phyloP scores from a whole-genome alignment of 2,329 filamentous ascomycete species.

The Aspergillus luchuensis region DNA sequence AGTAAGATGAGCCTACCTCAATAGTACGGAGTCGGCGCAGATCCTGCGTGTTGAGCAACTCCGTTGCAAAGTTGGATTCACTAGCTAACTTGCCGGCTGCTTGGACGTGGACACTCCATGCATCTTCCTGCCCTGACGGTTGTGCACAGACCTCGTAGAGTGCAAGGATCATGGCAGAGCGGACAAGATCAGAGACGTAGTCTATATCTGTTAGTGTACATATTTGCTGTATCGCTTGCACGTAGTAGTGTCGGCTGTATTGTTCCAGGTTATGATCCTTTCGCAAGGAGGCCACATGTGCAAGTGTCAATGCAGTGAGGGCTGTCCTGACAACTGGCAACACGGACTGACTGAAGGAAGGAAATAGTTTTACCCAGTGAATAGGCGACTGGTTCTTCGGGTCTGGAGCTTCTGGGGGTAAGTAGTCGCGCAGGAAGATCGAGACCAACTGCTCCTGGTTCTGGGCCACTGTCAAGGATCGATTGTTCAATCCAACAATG shows the following conservation, averaged over 20 bases:
- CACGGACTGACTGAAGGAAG: neutral
- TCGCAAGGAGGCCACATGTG: neutral
- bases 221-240: neutral
- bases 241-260: neutral
- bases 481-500: neutral
- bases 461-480: neutral
- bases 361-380: neutral
- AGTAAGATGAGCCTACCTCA: neutral
- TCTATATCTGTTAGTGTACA: neutral
- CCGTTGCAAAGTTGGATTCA: neutral
- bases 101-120: neutral
- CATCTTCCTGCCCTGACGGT: neutral
- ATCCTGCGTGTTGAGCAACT: neutral
- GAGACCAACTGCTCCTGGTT: neutral
- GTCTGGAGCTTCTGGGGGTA: neutral
- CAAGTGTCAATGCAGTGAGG: neutral
- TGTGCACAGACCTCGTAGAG: neutral
- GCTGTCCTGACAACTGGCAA: neutral
- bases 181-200: neutral
- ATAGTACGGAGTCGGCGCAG: neutral
- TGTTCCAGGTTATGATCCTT: neutral
- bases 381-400: neutral
- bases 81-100: neutral
- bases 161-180: neutral
- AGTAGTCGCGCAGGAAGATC: neutral